A percentile compares a stretch with the other conserved stretches of the same genome.
Conservation (phyloP, 2,329 filamentous ascomycete genomes). For the Epichloe baconii region DNA sequence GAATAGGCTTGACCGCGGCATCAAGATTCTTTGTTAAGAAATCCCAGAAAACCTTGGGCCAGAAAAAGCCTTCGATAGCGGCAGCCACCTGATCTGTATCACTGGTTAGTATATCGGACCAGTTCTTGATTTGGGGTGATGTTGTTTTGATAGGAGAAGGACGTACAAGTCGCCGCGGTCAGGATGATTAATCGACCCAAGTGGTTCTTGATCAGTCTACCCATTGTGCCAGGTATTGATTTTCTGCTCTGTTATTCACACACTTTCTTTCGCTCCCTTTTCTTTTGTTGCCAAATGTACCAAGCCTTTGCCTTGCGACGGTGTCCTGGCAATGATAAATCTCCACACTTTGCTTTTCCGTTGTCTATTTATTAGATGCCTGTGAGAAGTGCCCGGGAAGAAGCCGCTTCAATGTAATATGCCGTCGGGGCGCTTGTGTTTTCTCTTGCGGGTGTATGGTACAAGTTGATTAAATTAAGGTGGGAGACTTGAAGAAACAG, state of each 20-base stretch:
- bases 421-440: not conserved
- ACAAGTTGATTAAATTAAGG: not conserved
- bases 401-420: not conserved
- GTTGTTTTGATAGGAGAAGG: not conserved
- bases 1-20: conserved; percentile 72
- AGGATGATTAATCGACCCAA: conserved; percentile 91
- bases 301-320: not conserved
- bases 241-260: not conserved
- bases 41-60: conserved; percentile 98
- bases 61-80: conserved; percentile 81
- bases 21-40: conserved; percentile 88
- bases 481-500: conserved; percentile 1
- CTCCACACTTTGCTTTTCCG: not conserved
- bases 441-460: not conserved
- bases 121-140: too few species aligned
- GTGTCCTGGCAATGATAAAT: not conserved
- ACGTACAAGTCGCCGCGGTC: conserved; percentile 64
- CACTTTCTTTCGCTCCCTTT: conserved; percentile 5
- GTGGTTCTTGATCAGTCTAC: conserved; percentile 98
- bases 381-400: not conserved
- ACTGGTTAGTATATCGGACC: conserved; percentile 8
- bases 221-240: conserved; percentile 46
- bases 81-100: conserved; percentile 72
- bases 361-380: not conserved
- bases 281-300: not conserved